Evolutionary conservation across 2,329 filamentous ascomycete species (phyloP).

Genomic region (Sclerotinia sclerotiorum): DNA sequence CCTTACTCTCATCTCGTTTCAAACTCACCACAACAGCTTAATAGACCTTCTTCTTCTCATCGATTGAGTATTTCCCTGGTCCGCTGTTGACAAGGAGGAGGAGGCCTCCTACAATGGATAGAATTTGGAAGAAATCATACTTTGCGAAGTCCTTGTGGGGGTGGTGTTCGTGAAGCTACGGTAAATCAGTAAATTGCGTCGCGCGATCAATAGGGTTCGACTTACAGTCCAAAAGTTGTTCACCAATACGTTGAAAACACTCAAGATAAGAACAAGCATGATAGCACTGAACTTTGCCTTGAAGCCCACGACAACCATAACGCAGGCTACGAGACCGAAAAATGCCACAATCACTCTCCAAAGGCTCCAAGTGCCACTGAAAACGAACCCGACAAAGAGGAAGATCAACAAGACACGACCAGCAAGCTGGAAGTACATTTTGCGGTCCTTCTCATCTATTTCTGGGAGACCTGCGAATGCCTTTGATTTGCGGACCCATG

Average conservation of each 20-base stretch:
- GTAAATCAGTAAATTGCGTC: slow-evolving; percentile 32
- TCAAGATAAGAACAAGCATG: slow-evolving; percentile 90
- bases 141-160: slow-evolving; percentile 99
- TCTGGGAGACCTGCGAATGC: slow-evolving; percentile 91
- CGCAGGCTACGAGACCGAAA: slow-evolving; percentile 83
- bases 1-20: slow-evolving; percentile 26
- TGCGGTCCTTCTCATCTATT: slow-evolving; percentile 98
- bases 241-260: slow-evolving; percentile 93
- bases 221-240: slow-evolving; percentile 99
- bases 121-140: slow-evolving; percentile 99
- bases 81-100: slow-evolving; percentile 98
- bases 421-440: slow-evolving; percentile 99
- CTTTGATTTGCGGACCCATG: slow-evolving; percentile 96
- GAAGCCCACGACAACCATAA: slow-evolving; percentile 99
- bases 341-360: slow-evolving; percentile 83
- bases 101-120: slow-evolving; percentile 96
- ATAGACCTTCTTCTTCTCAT: slow-evolving; percentile 99
- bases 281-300: slow-evolving; percentile 99
- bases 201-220: slow-evolving; percentile 31
- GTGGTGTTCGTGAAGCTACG: slow-evolving; percentile 90
- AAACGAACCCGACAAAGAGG: slow-evolving; percentile 95
- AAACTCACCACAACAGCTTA: slow-evolving; percentile 45
- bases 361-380: slow-evolving; percentile 88
- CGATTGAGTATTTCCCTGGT: slow-evolving; percentile 94
- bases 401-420: slow-evolving; percentile 95